These are phyloP conservation scores for Colletotrichum sublineola DNA, from an alignment of 2,329 filamentous ascomycete species.

Conservation along the genomic window DNA sequence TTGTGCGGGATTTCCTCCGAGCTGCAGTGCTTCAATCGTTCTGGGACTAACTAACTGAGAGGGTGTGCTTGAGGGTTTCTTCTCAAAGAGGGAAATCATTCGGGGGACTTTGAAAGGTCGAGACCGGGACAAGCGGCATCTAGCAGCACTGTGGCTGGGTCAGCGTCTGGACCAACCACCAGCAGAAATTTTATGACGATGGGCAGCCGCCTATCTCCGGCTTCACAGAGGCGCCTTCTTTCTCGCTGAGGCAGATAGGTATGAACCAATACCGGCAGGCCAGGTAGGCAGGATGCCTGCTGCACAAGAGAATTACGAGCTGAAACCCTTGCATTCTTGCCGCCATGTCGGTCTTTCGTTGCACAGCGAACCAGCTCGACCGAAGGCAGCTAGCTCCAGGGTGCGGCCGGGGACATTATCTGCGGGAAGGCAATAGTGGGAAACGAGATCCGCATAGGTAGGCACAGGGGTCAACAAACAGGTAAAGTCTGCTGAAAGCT, in stretches of 20 bases:
- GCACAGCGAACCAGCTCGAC: background rate
- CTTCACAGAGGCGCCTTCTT: no score
- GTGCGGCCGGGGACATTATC: constrained; percentile 8
- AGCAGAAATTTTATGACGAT: no score
- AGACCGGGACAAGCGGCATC: no score
- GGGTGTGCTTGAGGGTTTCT: background rate
- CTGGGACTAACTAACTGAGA: no score
- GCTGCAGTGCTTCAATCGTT: background rate
- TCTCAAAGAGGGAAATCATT: background rate
- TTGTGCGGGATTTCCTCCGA: background rate
- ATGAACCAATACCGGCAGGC: background rate
- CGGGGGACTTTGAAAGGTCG: background rate
- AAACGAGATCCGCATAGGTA: constrained; percentile 26
- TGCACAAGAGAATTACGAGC: background rate
- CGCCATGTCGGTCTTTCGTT: background rate
- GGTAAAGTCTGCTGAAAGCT: constrained; percentile 8
- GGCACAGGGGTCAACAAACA: constrained; percentile 3
- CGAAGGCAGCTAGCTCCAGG: background rate
- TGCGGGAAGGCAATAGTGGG: constrained; percentile 30
- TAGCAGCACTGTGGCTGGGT: no score
- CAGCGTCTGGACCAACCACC: no score
- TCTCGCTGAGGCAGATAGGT: background rate
- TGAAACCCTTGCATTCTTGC: constrained; percentile 13
- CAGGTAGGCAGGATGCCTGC: background rate
- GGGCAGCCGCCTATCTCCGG: no score